Evolutionary conservation across 2,329 filamentous ascomycete genomes (phyloP).

Genomic region (Monilinia aucupariae): DNA sequence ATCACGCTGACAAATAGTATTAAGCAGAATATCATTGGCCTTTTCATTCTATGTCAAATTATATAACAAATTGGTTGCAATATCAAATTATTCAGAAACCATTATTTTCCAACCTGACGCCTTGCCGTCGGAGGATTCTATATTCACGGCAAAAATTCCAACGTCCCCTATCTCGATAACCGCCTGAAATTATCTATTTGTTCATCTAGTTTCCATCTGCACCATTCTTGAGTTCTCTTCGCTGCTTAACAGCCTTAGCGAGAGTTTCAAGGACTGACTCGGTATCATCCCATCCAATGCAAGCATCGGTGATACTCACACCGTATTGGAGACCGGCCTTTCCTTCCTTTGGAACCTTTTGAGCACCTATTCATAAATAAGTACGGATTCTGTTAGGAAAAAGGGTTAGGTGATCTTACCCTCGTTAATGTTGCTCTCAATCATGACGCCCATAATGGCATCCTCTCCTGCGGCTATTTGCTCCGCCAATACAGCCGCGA

Average conservation of each 20-base stretch:
- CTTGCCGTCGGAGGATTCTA: not conserved
- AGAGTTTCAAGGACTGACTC: slow-evolving; percentile 70
- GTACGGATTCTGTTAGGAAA: not conserved
- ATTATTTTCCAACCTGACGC: slow-evolving; percentile 7
- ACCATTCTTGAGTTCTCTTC: slow-evolving; percentile 46
- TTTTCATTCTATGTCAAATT: not conserved
- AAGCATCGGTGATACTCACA: slow-evolving; percentile 95
- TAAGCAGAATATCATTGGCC: not conserved
- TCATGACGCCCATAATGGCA: slow-evolving; percentile 95
- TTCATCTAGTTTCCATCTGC: slow-evolving; percentile 17
- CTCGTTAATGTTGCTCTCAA: slow-evolving; percentile 95
- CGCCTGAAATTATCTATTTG: too few species aligned
- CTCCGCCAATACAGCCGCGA: slow-evolving; percentile 72
- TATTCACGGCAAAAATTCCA: not conserved
- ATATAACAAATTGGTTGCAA: not conserved
- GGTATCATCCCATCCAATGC: slow-evolving; percentile 91
- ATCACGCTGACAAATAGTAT: slow-evolving; percentile 2
- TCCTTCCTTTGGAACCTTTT: slow-evolving; percentile 87
- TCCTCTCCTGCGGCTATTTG: slow-evolving; percentile 79
- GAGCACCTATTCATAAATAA: slow-evolving; percentile 55
- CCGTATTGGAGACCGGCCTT: slow-evolving; percentile 83
- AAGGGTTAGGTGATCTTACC: slow-evolving; percentile 43
- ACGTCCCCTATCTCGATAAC: not conserved
- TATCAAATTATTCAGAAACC: not conserved
- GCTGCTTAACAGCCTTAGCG: slow-evolving; percentile 71